Evolutionary conservation across 2,329 filamentous ascomycete species (phyloP), one percentile per base, ranked within the genome.

Genomic region (Orbilia oligospora): DNA sequence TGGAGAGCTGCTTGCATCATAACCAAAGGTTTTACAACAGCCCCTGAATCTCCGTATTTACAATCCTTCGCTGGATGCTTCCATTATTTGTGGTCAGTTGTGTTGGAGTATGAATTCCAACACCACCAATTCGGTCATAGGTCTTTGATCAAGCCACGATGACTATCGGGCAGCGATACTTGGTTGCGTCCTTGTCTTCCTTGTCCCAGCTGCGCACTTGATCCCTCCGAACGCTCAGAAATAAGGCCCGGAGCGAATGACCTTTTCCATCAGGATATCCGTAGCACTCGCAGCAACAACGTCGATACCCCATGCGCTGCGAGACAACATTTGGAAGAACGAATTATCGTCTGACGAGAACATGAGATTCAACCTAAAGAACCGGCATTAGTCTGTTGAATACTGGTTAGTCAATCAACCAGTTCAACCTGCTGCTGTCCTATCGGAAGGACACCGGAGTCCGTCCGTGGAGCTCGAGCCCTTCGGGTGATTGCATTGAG

Each of bases 381-480:
- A 24, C 18, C 48, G 48, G 48, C 48, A 24, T 24, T 51, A 33
- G 22, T 30, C 16, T 9, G 8, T 4, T 5, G 14, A 16, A 33
- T 33, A 1, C 51, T 27, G 22, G 10, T 14, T 41, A n/a, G 12
- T 53, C 49, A 53, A 55, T 18, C 24, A 16, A 24, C 51, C 14
- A 33, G 24, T 33, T 22, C 8, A 16, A 36, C 16, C 6, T 3
- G n/a, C 22, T 16, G 3, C 49, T 18, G n/a, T 22, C 16, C 24
- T 30, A 24, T 38, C 56, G 18, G 56, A 44, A 44, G 56, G 5
- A 24, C 14, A 24, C 56, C 56, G 56, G 36, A 44, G 56, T 61
- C 36, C 36, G 56, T 44, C 33, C 56, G 36, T 44, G 9, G 22
- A 36, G 18, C 56, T 63, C 8, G 44, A 64, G 38, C 44, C 49